Percentiles rank a stretch among this genome's conserved stretches.
phyloP scores from a whole-genome alignment of 331 rosid species.

The Quercus lobata region DNA sequence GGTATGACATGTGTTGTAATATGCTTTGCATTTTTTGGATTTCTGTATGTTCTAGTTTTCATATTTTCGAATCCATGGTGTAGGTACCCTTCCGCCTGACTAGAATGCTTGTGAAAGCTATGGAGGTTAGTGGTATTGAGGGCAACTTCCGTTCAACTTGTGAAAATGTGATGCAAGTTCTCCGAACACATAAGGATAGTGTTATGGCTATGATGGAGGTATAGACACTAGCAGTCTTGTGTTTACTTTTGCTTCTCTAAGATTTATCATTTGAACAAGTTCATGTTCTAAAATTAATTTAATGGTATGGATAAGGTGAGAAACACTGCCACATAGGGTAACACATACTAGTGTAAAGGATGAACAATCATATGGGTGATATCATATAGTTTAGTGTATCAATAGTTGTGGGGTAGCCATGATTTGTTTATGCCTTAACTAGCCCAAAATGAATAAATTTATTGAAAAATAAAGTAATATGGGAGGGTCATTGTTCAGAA shows the following conservation, averaged over 20 bases:
- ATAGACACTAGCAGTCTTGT: neutral
- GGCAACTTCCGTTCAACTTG: conserved; percentile 99
- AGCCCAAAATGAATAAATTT: neutral
- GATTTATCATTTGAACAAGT: neutral
- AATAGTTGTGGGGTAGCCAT: neutral
- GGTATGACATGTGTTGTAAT: conserved; percentile 27
- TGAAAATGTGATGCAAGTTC: conserved; percentile 94
- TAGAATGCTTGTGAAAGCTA: conserved; percentile 98
- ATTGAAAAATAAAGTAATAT: neutral
- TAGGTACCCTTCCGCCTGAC: conserved; percentile 99
- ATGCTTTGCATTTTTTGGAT: neutral
- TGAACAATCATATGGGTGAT: neutral
- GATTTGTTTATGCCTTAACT: neutral
- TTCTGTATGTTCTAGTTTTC: neutral
- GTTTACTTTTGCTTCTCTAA: neutral
- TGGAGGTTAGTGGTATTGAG: conserved; percentile 98
- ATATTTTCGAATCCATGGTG: conserved; percentile 9
- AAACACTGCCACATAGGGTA: neutral
- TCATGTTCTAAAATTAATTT: neutral
- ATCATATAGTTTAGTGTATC: neutral
- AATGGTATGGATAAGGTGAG: neutral
- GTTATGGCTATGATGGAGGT: conserved; percentile 99
- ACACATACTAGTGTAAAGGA: neutral
- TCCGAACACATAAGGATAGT: conserved; percentile 77
- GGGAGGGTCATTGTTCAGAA: too few relatives aligned